These are phyloP conservation scores for Fusarium sp. DNA, from an alignment of 2,329 filamentous ascomycete genomes.

Conservation along the genomic window DNA sequence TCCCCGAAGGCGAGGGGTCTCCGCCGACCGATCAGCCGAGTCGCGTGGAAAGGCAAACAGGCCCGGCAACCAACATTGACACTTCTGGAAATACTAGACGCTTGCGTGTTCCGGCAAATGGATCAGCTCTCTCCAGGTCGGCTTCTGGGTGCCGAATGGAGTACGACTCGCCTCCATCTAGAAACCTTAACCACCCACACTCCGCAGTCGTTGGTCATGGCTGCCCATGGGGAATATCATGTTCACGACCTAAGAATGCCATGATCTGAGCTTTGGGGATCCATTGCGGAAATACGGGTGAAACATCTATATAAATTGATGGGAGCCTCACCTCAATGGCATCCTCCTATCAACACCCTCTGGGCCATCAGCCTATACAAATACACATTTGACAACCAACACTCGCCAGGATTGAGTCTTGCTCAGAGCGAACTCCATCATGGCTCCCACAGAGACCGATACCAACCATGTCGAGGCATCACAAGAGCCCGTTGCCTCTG, in stretches of 20 bases:
- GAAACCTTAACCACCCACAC: constrained; percentile 1
- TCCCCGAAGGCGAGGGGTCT: not conserved
- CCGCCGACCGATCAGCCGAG: not conserved
- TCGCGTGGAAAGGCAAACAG: not conserved
- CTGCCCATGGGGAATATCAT: not conserved
- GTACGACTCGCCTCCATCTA: not conserved
- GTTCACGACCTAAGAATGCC: not conserved
- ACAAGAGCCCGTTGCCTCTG: not conserved
- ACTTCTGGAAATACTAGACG: not conserved
- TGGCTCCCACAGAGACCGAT: constrained; percentile 17
- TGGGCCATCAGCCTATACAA: not conserved
- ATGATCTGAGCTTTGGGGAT: not conserved
- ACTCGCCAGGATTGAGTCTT: not conserved
- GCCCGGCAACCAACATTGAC: not conserved
- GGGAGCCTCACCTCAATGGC: not conserved
- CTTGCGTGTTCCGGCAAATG: not conserved
- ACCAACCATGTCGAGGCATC: constrained; percentile 20
- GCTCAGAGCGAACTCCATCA: not conserved
- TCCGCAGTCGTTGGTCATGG: not conserved
- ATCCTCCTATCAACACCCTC: not conserved
- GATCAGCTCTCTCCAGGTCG: not conserved
- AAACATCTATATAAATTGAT: not conserved
- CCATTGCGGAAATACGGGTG: not conserved
- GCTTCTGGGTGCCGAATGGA: not conserved
- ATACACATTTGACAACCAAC: not conserved